Evolutionary conservation across 2,329 filamentous ascomycete species (phyloP).

Genomic region (Phyllosticta capitalensis): DNA sequence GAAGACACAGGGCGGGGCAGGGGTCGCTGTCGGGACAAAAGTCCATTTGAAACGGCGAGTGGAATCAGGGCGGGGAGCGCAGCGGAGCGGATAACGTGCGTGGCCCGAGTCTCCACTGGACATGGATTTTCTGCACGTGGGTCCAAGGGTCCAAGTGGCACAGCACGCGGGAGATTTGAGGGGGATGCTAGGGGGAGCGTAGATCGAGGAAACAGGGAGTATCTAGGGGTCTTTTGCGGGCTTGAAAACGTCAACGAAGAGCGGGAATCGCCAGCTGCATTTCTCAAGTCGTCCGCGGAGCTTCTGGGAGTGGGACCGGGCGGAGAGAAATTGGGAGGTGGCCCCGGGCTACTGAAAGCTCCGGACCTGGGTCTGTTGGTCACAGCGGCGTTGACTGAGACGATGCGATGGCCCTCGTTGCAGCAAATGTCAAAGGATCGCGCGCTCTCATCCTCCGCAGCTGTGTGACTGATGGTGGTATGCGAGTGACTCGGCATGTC

Average conservation of each 20-base stretch:
- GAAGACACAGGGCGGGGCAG: conserved; percentile 22
- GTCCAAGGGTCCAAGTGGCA: background rate
- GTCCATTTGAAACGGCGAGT: conserved; percentile 28
- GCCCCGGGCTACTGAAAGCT: background rate
- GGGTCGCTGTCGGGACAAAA: conserved; percentile 19
- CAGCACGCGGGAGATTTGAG: background rate
- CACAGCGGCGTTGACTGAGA: background rate
- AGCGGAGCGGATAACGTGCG: conserved; percentile 18
- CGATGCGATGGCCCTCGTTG: background rate
- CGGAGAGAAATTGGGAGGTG: background rate
- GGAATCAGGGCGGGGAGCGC: conserved; percentile 28
- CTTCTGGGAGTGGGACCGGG: background rate
- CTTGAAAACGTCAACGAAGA: background rate
- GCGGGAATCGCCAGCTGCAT: background rate
- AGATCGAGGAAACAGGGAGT: background rate
- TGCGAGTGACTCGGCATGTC: background rate
- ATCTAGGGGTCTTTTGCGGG: conserved; percentile 12
- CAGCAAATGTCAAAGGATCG: background rate
- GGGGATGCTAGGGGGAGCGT: background rate
- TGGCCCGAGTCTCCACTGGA: background rate
- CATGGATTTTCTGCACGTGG: background rate
- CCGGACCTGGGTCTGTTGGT: background rate
- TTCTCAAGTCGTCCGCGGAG: background rate
- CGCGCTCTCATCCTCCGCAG: background rate
- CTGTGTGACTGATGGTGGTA: background rate